phyloP scores from a whole-genome alignment of 2,329 filamentous ascomycete species.

The Penicillium sp. region DNA sequence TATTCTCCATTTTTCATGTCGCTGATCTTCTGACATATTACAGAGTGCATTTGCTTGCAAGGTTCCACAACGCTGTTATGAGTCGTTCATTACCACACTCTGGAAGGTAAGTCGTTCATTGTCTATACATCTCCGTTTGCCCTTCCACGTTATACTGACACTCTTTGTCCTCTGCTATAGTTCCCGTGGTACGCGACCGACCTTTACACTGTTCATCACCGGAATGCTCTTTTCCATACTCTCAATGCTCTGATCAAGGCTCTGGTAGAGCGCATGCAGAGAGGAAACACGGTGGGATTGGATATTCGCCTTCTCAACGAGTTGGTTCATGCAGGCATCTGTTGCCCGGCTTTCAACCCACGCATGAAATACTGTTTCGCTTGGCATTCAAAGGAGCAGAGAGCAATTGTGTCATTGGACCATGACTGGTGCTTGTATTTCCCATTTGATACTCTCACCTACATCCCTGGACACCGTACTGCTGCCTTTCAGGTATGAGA shows the following conservation, averaged over 20 bases:
- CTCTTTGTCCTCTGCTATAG: slow-evolving; percentile 19
- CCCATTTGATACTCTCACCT: slow-evolving; percentile 34
- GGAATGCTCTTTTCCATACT: slow-evolving; percentile 39
- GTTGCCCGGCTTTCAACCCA: slow-evolving; percentile 39
- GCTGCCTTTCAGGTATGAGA: slow-evolving; percentile 24
- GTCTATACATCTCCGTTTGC: background rate
- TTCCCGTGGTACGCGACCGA: slow-evolving; percentile 44
- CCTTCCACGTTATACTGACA: slow-evolving; percentile 3
- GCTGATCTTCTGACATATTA: background rate
- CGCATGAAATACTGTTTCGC: slow-evolving; percentile 33
- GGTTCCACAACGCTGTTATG: slow-evolving; percentile 46
- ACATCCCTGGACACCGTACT: slow-evolving; percentile 17
- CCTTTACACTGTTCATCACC: slow-evolving; percentile 42
- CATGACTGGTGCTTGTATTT: slow-evolving; percentile 17
- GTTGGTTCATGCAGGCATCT: slow-evolving; percentile 34
- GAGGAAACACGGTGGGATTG: slow-evolving; percentile 31
- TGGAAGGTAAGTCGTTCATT: slow-evolving; percentile 37
- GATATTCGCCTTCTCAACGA: slow-evolving; percentile 33
- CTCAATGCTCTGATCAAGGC: slow-evolving; percentile 55
- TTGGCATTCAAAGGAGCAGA: background rate
- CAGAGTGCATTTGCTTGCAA: slow-evolving; percentile 45
- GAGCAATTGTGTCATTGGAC: background rate
- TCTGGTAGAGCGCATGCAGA: slow-evolving; percentile 56
- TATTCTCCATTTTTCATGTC: background rate
- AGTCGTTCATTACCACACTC: slow-evolving; percentile 45